A percentile compares a stretch with the other conserved stretches of the same genome.
Evolutionary conservation across 2,329 filamentous ascomycete genomes (phyloP).

Genomic region (Xylaria hypoxylon): DNA sequence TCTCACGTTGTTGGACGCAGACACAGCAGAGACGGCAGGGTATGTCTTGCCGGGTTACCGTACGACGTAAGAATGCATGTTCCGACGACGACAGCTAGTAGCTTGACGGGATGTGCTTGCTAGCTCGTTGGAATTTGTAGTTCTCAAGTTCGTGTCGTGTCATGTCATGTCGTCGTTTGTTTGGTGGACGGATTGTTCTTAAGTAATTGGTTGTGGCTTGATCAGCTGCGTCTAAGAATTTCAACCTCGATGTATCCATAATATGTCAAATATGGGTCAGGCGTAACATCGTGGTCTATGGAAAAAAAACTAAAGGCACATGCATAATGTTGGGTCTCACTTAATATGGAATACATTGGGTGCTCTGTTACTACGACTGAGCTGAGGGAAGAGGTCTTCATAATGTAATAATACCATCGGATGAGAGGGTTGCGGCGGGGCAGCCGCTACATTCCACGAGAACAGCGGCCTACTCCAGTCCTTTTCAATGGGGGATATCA

Average conservation of each 20-base stretch:
- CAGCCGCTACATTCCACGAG: slow-evolving; percentile 14
- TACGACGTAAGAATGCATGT: slow-evolving; percentile 14
- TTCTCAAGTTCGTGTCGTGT: background rate
- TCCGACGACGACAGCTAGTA: background rate
- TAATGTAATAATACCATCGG: slow-evolving; percentile 29
- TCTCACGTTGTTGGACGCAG: slow-evolving; percentile 15
- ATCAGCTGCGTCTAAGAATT: background rate
- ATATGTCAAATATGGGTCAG: background rate
- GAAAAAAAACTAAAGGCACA: background rate
- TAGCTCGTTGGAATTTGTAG: slow-evolving; percentile 2
- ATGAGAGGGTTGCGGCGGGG: slow-evolving; percentile 12
- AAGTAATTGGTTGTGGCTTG: too few species aligned
- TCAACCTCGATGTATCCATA: background rate
- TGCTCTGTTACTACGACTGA: slow-evolving; percentile 28
- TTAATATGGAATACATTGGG: slow-evolving; percentile 15
- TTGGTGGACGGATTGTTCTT: background rate
- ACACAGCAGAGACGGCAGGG: slow-evolving; percentile 4
- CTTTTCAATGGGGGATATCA: slow-evolving; percentile 34
- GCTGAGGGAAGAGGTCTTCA: slow-evolving; percentile 22
- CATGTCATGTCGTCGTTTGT: slow-evolving; percentile 1
- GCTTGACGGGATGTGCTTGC: background rate
- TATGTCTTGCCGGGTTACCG: slow-evolving; percentile 27
- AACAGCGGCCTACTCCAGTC: slow-evolving; percentile 16
- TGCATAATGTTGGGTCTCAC: background rate
- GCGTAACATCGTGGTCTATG: background rate